These are phyloP conservation scores for Ophiostoma angusticollis DNA, from an alignment of 2,329 filamentous ascomycete species.

Conservation along the genomic window DNA sequence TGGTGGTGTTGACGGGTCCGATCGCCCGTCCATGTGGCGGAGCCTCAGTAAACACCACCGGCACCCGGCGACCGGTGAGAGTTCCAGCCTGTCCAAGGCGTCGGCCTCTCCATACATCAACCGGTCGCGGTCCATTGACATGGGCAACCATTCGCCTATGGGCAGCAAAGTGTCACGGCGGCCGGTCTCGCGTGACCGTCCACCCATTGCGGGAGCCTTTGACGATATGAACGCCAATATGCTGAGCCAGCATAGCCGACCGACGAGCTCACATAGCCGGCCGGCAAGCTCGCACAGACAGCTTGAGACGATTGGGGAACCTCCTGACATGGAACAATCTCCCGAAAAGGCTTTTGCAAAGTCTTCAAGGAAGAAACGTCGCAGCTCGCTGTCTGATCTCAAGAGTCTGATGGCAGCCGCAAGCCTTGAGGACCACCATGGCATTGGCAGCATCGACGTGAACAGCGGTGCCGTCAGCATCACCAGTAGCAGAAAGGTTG, in stretches of 20 bases:
- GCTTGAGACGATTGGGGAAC: slow-evolving; percentile 48
- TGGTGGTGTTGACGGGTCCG: no score
- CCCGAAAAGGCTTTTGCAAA: slow-evolving; percentile 5
- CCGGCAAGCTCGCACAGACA: slow-evolving; percentile 43
- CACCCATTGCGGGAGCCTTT: slow-evolving; percentile 48
- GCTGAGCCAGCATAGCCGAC: no score
- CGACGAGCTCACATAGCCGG: slow-evolving; percentile 25
- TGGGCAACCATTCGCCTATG: slow-evolving; percentile 36
- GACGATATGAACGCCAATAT: slow-evolving; percentile 33
- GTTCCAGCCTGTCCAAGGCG: slow-evolving; percentile 52
- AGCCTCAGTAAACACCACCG: slow-evolving; percentile 73
- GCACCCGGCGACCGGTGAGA: slow-evolving; percentile 44
- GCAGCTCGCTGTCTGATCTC: slow-evolving; percentile 84
- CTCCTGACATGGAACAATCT: slow-evolving; percentile 30
- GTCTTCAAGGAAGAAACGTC: slow-evolving; percentile 56
- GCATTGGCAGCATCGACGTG: no score
- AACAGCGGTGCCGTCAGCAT: slow-evolving; percentile 11
- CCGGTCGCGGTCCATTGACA: slow-evolving; percentile 68
- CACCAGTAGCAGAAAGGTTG: slow-evolving; percentile 12
- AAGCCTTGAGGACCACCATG: slow-evolving; percentile 36
- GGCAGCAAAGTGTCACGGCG: slow-evolving; percentile 28
- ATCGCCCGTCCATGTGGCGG: slow-evolving; percentile 69
- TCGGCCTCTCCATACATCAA: slow-evolving; percentile 32
- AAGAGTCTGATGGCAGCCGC: slow-evolving; percentile 49
- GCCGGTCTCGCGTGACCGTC: slow-evolving; percentile 46